Evolutionary conservation across 2,329 filamentous ascomycete genomes (phyloP).

Genomic region (Fusarium incarnatum): DNA sequence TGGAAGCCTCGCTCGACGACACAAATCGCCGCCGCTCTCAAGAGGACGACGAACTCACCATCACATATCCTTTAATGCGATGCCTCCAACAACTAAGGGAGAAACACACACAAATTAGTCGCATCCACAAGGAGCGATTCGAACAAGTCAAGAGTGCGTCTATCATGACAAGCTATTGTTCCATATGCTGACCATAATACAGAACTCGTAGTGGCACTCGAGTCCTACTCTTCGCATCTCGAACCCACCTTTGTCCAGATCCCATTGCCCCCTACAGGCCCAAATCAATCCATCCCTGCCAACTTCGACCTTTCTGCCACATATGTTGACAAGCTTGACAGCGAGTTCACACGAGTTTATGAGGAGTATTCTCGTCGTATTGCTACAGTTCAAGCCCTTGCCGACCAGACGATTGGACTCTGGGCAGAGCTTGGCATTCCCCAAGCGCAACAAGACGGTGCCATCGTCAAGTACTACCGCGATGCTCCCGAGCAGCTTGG

Average conservation of each 20-base stretch:
- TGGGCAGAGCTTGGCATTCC: conserved; percentile 97
- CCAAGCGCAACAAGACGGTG: conserved; percentile 88
- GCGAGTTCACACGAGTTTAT: conserved; percentile 93
- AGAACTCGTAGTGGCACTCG: conserved; percentile 93
- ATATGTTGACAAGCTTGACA: conserved; percentile 88
- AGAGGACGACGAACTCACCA: conserved; percentile 74
- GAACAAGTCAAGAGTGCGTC: conserved; percentile 91
- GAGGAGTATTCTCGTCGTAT: conserved; percentile 94
- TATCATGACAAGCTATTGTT: background rate
- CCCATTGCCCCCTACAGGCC: conserved; percentile 82
- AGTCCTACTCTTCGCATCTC: conserved; percentile 96
- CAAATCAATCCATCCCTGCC: conserved; percentile 80
- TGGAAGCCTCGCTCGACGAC: conserved; percentile 91
- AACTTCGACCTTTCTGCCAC: conserved; percentile 92
- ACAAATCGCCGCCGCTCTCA: conserved; percentile 72
- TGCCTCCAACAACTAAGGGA: conserved; percentile 87
- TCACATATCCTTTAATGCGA: conserved; percentile 84
- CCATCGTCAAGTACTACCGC: conserved; percentile 89
- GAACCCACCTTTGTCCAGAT: conserved; percentile 89
- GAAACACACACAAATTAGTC: conserved; percentile 83
- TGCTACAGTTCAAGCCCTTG: conserved; percentile 76
- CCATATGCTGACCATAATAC: conserved; percentile 25
- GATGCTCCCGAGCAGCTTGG: conserved; percentile 95
- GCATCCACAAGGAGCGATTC: conserved; percentile 88
- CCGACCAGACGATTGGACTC: conserved; percentile 89